phyloP scores from a whole-genome alignment of 2,329 filamentous ascomycete genomes.

The Colletotrichum tamarilloi region DNA sequence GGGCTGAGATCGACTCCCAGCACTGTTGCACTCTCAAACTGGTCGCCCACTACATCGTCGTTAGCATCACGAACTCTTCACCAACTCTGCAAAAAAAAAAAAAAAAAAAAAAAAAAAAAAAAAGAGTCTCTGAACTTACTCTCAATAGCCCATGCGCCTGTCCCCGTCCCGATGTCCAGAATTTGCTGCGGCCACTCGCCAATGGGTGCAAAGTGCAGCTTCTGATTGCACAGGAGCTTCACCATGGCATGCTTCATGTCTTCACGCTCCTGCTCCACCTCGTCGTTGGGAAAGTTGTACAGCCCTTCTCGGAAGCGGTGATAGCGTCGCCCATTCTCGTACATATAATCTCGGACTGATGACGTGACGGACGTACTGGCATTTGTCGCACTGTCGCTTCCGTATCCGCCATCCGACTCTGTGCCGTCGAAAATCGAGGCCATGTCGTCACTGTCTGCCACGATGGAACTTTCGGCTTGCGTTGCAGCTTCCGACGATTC shows the following conservation, averaged over 20 bases:
- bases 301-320: constrained; percentile 64
- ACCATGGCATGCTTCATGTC: constrained; percentile 68
- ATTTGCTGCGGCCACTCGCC: constrained; percentile 58
- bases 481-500: constrained; percentile 49
- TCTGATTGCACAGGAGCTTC: constrained; percentile 58
- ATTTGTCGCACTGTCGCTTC: constrained; percentile 49
- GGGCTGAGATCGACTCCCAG: constrained; percentile 67
- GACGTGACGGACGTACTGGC: constrained; percentile 52
- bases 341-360: constrained; percentile 59
- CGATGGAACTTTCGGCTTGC: constrained; percentile 50
- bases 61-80: constrained; percentile 9
- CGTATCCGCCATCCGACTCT: constrained; percentile 50
- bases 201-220: constrained; percentile 64
- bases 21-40: constrained; percentile 49
- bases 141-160: constrained; percentile 70
- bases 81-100: constrained; percentile 22
- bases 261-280: constrained; percentile 67
- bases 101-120: constrained; percentile 34
- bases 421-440: constrained; percentile 35
- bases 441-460: constrained; percentile 47
- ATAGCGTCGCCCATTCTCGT: constrained; percentile 69
- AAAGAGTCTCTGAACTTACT: constrained; percentile 44
- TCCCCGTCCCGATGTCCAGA: constrained; percentile 69
- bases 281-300: constrained; percentile 71
- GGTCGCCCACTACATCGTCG: constrained; percentile 45